A percentile compares a stretch with the other conserved stretches of the same genome.
phyloP scores from a whole-genome alignment of 306 rosid species.

The Castanopsis chinensis region DNA sequence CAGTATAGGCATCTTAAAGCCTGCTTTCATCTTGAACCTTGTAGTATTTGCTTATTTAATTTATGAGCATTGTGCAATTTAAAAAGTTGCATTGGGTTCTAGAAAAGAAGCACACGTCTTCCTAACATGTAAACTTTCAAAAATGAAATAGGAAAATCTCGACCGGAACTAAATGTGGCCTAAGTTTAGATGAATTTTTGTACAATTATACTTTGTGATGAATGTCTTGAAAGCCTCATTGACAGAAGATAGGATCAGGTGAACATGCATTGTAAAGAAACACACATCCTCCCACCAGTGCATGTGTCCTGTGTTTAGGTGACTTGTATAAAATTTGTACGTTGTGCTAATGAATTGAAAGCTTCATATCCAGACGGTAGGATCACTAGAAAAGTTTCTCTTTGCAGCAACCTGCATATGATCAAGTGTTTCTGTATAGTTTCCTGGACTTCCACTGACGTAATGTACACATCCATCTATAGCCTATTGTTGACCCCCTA shows the following conservation, averaged over 20 bases:
- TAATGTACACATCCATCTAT: not conserved
- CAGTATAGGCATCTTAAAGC: not conserved
- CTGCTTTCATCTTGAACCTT: not conserved
- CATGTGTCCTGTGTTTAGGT: not conserved
- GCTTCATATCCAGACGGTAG: not conserved
- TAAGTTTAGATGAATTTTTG: not conserved
- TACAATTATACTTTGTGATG: not conserved
- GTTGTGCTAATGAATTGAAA: not conserved
- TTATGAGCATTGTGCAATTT: not conserved
- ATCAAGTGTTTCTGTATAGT: not conserved
- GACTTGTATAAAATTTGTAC: not conserved
- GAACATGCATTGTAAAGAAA: not conserved
- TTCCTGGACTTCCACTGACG: not conserved
- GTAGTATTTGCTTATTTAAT: not conserved
- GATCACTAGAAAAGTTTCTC: not conserved
- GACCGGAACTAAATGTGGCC: not conserved
- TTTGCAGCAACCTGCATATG: not conserved
- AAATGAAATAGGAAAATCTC: not conserved
- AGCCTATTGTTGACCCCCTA: slow-evolving; percentile 3
- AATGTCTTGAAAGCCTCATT: not conserved
- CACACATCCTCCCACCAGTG: not conserved
- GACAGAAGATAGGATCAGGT: not conserved
- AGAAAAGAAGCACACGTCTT: not conserved
- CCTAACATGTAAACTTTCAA: not conserved
- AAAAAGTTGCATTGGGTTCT: not conserved